Base-by-base conservation (phyloP, 371 early-diverging fungal genomes). In the Mortierella sp. region DNA sequence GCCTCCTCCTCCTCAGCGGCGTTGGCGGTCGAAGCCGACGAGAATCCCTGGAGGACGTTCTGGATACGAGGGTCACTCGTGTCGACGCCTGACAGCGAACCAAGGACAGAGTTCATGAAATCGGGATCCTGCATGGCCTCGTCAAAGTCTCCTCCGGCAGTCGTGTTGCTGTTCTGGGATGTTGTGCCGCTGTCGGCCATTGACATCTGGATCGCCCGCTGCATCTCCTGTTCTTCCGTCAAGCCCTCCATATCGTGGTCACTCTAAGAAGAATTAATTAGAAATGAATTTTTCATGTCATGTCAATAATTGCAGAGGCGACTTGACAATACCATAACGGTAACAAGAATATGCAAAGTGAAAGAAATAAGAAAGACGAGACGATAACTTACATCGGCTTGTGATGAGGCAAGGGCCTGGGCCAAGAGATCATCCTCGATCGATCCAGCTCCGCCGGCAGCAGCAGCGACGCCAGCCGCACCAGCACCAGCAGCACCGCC, bases 191-290 rank as follows among this genome's bases (percentile, higher is more conserved):
- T 65, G 19, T 88, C 88, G 70, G 91, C 87, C 95, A 97, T 94
- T 19, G 97, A 97, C 91, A 97, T 89, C 70, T 91, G 92, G 79
- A 98, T 90, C 1, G 97, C 98, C 61, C 94, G 93, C 55, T 90
- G 90, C 58, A 97, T 93, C 84, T 95, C 92, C 73, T 96, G 97
- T 43, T 98, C 97, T 80, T 97, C 97, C 67, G 90, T 91, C 66
- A 92, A 71, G 31, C 93, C 95, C 66, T 92, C 92, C 94, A 95
- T 96, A 65, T 82, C 85, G 26, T 90, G 89, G 84, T 93, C 94
- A 39, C 86, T 90, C 82, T 81, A 71, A 7, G 37, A 24, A 47
- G 53, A 47, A 34, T 37, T 61, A 37, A 61, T 61, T 61, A 61
- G 22, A 61, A 22, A 0, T 7, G 19, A 6, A 14, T 31, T 10